Conservation (phyloP, 2,329 filamentous ascomycete species). For the Cercospora sp. region DNA sequence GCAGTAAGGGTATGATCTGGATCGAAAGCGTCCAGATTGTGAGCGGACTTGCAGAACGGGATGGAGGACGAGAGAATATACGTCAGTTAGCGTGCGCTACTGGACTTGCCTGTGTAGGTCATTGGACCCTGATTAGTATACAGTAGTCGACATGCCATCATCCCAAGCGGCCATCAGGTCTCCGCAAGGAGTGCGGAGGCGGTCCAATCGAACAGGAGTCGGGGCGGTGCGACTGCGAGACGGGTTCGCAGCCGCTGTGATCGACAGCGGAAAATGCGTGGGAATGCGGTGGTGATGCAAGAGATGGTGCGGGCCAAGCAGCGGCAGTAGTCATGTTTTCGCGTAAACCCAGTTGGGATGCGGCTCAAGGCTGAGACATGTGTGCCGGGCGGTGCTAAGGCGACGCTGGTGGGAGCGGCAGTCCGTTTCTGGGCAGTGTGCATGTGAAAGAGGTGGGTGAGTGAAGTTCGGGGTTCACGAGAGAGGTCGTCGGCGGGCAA, state of each 20-base stretch:
- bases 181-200: neutral
- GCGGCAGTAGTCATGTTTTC: neutral
- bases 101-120: neutral
- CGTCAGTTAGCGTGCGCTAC: neutral
- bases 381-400: neutral
- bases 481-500: neutral
- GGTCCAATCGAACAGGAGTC: neutral
- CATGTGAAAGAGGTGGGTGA: neutral
- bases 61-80: neutral
- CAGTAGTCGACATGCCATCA: neutral
- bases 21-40: neutral
- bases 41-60: neutral
- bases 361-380: neutral
- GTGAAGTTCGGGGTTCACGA: neutral
- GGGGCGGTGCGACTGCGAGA: neutral
- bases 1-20: neutral
- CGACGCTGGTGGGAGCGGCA: neutral
- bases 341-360: neutral
- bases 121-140: constrained; percentile 14
- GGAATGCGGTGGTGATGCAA: neutral
- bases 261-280: neutral
- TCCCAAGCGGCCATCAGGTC: constrained; percentile 9
- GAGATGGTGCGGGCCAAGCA: neutral
- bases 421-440: neutral
- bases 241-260: neutral